Base-by-base conservation (phyloP, 805 yeast species). In the Ogataea allantospora region DNA sequence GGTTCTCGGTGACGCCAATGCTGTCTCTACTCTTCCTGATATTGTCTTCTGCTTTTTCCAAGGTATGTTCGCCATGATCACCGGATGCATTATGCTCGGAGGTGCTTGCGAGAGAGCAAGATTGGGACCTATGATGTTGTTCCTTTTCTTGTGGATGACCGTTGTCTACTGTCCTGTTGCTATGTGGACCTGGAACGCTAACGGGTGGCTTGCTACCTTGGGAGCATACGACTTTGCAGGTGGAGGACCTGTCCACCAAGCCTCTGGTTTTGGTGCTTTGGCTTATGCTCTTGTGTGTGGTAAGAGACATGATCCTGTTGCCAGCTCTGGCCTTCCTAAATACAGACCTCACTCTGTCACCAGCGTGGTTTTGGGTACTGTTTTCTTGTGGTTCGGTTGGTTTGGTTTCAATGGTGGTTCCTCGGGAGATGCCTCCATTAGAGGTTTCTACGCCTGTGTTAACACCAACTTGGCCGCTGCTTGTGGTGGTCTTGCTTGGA, bases 381-480 rank as follows among this genome's bases (percentile, higher is more conserved):
- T 87, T 9, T 85, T 93, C 70, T 75, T 93, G 53, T 91, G 97
- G 96, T 88, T 93, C 55, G 99, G 98, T 24, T 93, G 99, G 99
- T 88, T 88, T 57, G 97, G 96, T 27, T 93, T 93, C 79, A 93
- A 93, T 75, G 97, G 96, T 65, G 98, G 98, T 55, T 88, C 96
- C 32, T 85, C 97, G 34, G 97, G 96, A 64, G 83, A 88, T 59
- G 86, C 96, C 24, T 67, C 91, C 46, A 80, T 93, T 61, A 83
- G 97, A 68, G 89, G 96, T 41, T 87, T 88, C 84, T 88, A 88
- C 71, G 96, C 97, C 25, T 77, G 84, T 60, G 83, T 84, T 57
- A 88, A 87, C 75, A 91, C 98, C 57, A 88, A 91, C 67, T 62
- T 91, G 53, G 96, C 98, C 35, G 98, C 98, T 44, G 80, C 95